phyloP scores from a whole-genome alignment of 176 grass and related monocot genomes.

The Otatea glauca region DNA sequence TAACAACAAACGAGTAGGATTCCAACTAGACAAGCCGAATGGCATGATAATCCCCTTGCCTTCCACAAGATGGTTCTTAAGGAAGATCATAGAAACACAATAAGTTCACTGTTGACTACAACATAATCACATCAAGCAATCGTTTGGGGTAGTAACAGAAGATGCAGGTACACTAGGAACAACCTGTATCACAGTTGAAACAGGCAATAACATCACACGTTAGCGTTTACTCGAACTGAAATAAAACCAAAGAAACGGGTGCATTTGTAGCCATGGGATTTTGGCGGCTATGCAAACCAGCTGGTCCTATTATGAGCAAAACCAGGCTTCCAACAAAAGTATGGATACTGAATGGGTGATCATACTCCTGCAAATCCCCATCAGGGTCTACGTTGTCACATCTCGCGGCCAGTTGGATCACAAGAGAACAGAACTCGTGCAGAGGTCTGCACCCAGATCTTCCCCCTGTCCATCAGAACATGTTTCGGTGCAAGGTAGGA shows the following conservation, averaged over 20 bases:
- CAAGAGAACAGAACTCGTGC: neutral
- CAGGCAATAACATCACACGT: neutral
- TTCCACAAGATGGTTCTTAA: neutral
- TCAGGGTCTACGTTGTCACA: neutral
- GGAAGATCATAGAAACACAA: neutral
- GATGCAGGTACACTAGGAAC: neutral
- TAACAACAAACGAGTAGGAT: neutral
- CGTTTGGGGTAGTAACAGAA: no score
- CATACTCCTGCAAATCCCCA: neutral
- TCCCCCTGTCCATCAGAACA: neutral
- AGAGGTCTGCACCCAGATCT: neutral
- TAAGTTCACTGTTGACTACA: neutral
- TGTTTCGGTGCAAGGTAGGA: no score
- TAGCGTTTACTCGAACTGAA: neutral
- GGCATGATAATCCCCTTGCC: neutral
- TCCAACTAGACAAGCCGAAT: neutral
- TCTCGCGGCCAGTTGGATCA: neutral
- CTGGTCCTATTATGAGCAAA: neutral
- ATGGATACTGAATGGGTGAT: neutral
- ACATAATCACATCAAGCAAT: neutral
- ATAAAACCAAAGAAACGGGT: neutral
- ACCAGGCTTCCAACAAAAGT: neutral
- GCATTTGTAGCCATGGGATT: neutral
- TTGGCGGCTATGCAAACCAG: neutral
- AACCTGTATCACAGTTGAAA: neutral